Evolutionary conservation across 345 rosid genomes (phyloP).

Genomic region (Brassica juncea): DNA sequence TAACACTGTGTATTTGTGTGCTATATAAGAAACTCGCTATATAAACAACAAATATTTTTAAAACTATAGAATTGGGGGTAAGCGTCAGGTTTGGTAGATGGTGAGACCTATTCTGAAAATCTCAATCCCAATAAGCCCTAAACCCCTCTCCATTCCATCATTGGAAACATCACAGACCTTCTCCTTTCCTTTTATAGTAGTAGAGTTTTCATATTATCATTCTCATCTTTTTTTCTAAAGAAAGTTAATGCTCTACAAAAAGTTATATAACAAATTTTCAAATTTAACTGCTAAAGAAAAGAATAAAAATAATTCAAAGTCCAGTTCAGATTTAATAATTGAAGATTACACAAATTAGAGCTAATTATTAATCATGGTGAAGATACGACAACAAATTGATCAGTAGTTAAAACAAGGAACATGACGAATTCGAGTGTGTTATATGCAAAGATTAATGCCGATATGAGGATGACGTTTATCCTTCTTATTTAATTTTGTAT

Average conservation of each 20-base stretch:
- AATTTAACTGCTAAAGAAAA: neutral
- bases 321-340: neutral
- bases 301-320: neutral
- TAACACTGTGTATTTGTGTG: neutral
- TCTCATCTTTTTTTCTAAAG: neutral
- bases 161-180: conserved; percentile 37
- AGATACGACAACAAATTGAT: neutral
- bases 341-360: neutral
- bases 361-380: neutral
- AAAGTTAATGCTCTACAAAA: neutral
- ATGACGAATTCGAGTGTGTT: neutral
- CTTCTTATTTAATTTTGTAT: neutral
- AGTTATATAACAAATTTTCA: neutral
- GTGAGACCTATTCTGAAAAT: conserved; percentile 28
- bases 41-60: neutral
- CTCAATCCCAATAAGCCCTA: conserved; percentile 37
- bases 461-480: conserved; percentile 16
- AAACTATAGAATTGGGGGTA: neutral
- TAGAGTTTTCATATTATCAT: neutral
- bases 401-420: neutral
- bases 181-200: neutral
- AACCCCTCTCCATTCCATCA: conserved; percentile 26
- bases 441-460: conserved; percentile 9
- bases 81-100: conserved; percentile 26
- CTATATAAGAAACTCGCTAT: neutral